A percentile compares a stretch with the other conserved stretches of the same genome.
Evolutionary conservation across 2,329 filamentous ascomycete species (phyloP).

Genomic region (Cordyceps pruinosa): DNA sequence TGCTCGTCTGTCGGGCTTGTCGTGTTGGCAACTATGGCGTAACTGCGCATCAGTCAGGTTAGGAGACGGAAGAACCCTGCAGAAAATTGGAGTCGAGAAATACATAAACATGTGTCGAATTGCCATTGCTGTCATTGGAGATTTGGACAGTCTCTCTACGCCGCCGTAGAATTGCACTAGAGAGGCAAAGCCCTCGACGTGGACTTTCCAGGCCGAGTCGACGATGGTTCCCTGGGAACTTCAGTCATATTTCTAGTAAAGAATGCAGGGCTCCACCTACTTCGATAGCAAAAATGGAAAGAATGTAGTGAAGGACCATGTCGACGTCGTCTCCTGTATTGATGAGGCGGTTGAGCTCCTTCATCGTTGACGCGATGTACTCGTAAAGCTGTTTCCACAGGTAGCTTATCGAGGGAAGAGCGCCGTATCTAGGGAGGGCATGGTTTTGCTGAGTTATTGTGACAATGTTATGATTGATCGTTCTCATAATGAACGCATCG

Average conservation of each 20-base stretch:
- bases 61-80: no score
- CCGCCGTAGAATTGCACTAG: not conserved
- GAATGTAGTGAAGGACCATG: not conserved
- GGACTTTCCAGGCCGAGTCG: not conserved
- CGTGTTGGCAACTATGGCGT: no score
- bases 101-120: no score
- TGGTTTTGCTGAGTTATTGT: not conserved
- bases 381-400: not conserved
- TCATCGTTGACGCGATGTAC: not conserved
- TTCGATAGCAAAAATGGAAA: not conserved
- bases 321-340: not conserved
- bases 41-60: no score
- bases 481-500: not conserved
- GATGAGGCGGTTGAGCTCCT: not conserved
- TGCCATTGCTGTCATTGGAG: no score
- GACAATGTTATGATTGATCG: not conserved
- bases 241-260: not conserved
- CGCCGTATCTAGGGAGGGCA: not conserved
- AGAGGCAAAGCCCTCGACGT: not conserved
- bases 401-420: not conserved
- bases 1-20: no score
- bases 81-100: no score
- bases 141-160: no score
- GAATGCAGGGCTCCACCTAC: not conserved
- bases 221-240: not conserved